Evolutionary conservation across 164 flowering plant genomes (phyloP).

Genomic region (Houttuynia cordata): DNA sequence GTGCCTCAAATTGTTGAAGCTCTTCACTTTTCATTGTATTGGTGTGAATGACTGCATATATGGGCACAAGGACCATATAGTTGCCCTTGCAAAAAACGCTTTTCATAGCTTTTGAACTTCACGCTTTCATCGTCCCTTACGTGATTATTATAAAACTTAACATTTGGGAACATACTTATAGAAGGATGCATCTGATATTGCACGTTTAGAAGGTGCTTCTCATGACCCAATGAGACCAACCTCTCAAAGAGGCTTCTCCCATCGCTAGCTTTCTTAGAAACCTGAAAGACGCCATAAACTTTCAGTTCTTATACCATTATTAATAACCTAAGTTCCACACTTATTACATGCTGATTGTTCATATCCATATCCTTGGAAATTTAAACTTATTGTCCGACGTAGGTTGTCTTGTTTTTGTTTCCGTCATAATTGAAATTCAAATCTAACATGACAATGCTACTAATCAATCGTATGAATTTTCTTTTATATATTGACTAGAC

Average conservation of each 20-base stretch:
- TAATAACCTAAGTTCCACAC: too few species aligned
- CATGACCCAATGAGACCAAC: conserved; percentile 23
- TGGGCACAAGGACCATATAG: conserved; percentile 40
- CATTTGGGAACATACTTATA: conserved; percentile 40
- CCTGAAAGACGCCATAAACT: conserved; percentile 7
- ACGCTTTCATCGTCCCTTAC: conserved; percentile 38
- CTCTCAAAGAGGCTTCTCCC: conserved; percentile 42
- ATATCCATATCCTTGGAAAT: too few species aligned
- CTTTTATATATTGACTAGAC: too few species aligned
- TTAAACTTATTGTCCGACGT: too few species aligned
- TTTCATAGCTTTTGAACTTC: conserved; percentile 9
- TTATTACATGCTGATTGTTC: too few species aligned
- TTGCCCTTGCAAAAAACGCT: conserved; percentile 17
- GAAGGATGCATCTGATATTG: conserved; percentile 49
- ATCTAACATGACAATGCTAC: too few species aligned
- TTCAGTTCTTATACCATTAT: neutral
- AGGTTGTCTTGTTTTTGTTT: too few species aligned
- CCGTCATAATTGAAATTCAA: too few species aligned
- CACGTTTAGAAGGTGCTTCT: conserved; percentile 28
- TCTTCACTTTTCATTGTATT: too few species aligned
- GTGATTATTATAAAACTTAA: conserved; percentile 24
- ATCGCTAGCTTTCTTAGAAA: conserved; percentile 16
- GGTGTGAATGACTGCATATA: too few species aligned
- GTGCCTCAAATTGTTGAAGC: too few species aligned
- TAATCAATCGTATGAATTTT: neutral